A percentile compares a stretch with the other conserved stretches of the same genome.
Conservation (phyloP, 441 rosid species). For the Gossypium aridum region DNA sequence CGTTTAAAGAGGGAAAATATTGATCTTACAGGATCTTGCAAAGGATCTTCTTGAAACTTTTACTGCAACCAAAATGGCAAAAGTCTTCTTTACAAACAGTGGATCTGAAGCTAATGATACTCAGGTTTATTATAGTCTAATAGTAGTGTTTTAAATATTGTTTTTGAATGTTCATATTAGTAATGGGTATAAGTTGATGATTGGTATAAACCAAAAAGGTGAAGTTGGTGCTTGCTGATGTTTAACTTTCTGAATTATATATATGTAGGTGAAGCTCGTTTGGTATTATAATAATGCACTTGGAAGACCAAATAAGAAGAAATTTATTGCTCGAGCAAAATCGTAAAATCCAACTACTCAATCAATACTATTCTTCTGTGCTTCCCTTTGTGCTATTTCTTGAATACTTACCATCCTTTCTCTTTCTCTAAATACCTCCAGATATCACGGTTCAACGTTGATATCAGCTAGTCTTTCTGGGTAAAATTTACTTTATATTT, state of each 20-base stretch:
- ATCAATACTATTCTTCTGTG: not conserved
- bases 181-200: not conserved
- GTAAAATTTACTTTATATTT: conserved; percentile 27
- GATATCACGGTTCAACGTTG: conserved; percentile 95
- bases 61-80: conserved; percentile 84
- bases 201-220: not conserved
- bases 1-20: not conserved
- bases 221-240: not conserved
- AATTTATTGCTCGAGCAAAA: conserved; percentile 68
- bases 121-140: conserved; percentile 41
- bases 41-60: conserved; percentile 74
- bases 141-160: not conserved
- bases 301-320: conserved; percentile 67
- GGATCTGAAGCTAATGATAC: conserved; percentile 99
- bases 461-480: conserved; percentile 96
- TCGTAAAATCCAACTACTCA: conserved; percentile 31
- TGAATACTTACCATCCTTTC: conserved; percentile 8
- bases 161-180: not conserved
- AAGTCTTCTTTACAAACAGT: conserved; percentile 85
- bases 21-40: conserved; percentile 73
- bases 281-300: conserved; percentile 83
- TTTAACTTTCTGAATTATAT: conserved; percentile 8
- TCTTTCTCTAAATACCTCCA: conserved; percentile 19
- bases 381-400: not conserved
- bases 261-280: conserved; percentile 58